Evolutionary conservation across 176 grass and related monocot species (phyloP).

Genomic region (Metroxylon sagu): DNA sequence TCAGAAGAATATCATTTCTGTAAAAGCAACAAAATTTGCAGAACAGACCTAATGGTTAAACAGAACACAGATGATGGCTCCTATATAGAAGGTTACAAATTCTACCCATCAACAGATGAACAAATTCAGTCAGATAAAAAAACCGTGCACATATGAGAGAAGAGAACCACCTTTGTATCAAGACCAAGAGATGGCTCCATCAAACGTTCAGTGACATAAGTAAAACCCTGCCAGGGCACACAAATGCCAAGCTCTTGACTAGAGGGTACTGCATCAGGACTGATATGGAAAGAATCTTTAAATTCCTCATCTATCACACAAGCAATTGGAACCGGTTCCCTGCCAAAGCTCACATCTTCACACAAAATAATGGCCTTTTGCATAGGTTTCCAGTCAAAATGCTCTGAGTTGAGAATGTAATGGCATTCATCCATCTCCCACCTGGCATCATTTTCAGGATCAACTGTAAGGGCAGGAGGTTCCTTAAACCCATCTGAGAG

Average conservation of each 20-base stretch:
- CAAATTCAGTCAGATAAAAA: constrained; percentile 4
- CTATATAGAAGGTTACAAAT: too few relatives aligned
- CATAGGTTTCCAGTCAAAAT: constrained; percentile 56
- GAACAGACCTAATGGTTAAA: too few relatives aligned
- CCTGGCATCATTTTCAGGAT: constrained; percentile 28
- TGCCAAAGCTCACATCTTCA: constrained; percentile 83
- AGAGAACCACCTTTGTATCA: constrained; percentile 54
- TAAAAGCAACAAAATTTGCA: too few relatives aligned
- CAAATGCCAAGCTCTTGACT: constrained; percentile 14
- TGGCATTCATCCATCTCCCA: constrained; percentile 69
- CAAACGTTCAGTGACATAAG: constrained; percentile 56
- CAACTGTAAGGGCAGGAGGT: constrained; percentile 17
- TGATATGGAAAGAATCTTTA: constrained; percentile 34
- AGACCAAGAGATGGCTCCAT: constrained; percentile 54
- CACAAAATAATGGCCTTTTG: constrained; percentile 56
- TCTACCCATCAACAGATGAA: constrained; percentile 1
- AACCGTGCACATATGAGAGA: background rate
- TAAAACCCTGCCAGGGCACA: constrained; percentile 75
- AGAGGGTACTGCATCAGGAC: constrained; percentile 28
- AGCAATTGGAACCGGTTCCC: constrained; percentile 56
- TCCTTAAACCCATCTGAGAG: constrained; percentile 11
- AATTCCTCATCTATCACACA: constrained; percentile 64
- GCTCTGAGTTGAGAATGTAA: constrained; percentile 64
- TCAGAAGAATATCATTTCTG: constrained; percentile 24
- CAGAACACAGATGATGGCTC: too few relatives aligned